Conservation (phyloP, 768 basidiomycete genomes). For the Leccinum uliginosum region DNA sequence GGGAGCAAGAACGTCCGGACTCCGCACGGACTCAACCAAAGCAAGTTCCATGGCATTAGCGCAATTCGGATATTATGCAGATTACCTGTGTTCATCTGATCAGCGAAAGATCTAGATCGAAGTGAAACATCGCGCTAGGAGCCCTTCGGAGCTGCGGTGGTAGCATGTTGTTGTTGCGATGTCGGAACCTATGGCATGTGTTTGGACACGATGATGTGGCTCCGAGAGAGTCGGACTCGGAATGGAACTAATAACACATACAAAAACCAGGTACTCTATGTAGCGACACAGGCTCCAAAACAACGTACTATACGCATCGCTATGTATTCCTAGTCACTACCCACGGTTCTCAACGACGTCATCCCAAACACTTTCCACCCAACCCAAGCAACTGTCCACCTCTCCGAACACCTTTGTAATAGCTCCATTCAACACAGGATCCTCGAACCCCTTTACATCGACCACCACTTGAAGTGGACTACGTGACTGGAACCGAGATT, state of each 20-base stretch:
- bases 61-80: too few species aligned
- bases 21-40: too few species aligned
- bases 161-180: too few species aligned
- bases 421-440: conserved; percentile 46
- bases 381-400: conserved; percentile 41
- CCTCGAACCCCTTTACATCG: conserved; percentile 64
- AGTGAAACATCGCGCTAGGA: neutral
- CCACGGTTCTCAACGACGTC: conserved; percentile 33
- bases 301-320: neutral
- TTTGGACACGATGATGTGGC: too few species aligned
- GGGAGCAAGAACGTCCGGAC: too few species aligned
- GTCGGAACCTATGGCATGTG: too few species aligned
- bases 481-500: neutral
- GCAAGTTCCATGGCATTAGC: too few species aligned
- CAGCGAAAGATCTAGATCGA: neutral
- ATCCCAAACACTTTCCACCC: conserved; percentile 54
- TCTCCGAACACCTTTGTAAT: conserved; percentile 39
- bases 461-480: conserved; percentile 7
- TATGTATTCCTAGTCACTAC: neutral
- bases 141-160: neutral
- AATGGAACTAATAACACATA: too few species aligned
- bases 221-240: too few species aligned
- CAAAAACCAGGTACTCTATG: too few species aligned
- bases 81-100: neutral
- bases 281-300: too few species aligned